Evolutionary conservation across 257 asterid species (phyloP).

Genomic region (Avicennia marina): DNA sequence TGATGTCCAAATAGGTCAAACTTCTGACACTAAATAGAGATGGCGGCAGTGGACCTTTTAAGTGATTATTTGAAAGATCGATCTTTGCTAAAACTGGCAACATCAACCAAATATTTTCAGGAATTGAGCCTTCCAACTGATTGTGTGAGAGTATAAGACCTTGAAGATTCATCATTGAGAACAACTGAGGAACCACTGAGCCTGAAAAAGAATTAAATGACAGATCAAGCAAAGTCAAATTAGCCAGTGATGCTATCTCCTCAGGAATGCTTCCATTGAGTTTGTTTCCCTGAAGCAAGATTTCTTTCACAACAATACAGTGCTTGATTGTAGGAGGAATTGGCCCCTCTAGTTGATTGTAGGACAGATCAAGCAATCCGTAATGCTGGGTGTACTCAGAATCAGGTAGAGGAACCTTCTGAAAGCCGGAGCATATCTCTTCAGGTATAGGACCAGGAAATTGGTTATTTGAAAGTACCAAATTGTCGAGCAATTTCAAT

Average conservation of each 20-base stretch:
- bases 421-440: constrained; percentile 76
- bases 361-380: constrained; percentile 81
- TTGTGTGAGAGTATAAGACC: constrained; percentile 74
- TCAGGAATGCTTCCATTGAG: constrained; percentile 69
- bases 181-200: constrained; percentile 26
- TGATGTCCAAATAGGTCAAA: constrained; percentile 57
- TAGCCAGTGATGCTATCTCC: constrained; percentile 42
- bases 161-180: constrained; percentile 48
- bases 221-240: constrained; percentile 52
- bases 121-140: constrained; percentile 44
- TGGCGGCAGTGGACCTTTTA: constrained; percentile 55
- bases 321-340: constrained; percentile 51
- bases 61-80: constrained; percentile 50
- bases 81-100: constrained; percentile 46
- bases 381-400: constrained; percentile 77
- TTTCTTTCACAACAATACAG: constrained; percentile 46
- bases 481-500: constrained; percentile 58
- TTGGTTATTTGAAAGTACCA: constrained; percentile 60
- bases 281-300: constrained; percentile 51
- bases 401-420: constrained; percentile 56
- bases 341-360: constrained; percentile 51
- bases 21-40: constrained; percentile 42
- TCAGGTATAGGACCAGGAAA: constrained; percentile 65
- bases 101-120: constrained; percentile 30
- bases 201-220: constrained; percentile 62